Base-by-base conservation (phyloP, 192 early-diverging fungal species). In the Endogone sp. region DNA sequence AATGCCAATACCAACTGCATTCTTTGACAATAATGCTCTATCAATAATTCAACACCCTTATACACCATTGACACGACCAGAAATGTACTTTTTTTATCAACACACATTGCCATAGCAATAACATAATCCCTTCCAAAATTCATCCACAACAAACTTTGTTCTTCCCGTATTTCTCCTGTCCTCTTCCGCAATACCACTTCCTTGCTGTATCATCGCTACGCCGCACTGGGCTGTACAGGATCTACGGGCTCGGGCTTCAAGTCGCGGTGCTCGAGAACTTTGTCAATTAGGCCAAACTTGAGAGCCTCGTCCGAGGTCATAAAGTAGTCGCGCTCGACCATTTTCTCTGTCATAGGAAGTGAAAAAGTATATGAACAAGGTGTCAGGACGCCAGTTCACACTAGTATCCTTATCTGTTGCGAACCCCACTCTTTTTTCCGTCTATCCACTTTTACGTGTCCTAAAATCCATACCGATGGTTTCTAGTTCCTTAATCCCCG, bases 251-350 rank as follows among this genome's bases (percentile, higher is more conserved):
- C 65, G 54, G 23, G 66, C 62, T n/a, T 70, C 58, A 4, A 66
- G 29, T 24, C 56, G 58, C 91, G 84, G 72, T 93, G 94, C 22
- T 92, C 89, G 22, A 95, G 72, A 6, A 98, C 89, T 54, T 81
- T 82, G 77, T 99, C 97, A 44, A 99, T 93, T 27, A 99, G 79
- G 4, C 97, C 96, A 86, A 96, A 95, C 25, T 88, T 85, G 56
- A 93, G 66, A 0, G 97, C 95, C 78, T 92, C 91, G 29, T 93
- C 89, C 0, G 97, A 89, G 26, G 83, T 89, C 93, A 98, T 95
- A 70, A 95, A 99, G 74, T 93, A 90, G 73, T 99, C 97, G 60
- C 97, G 80, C 77, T 99, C 97, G 86, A 98, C 91, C 10, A 89
- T 82, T 29, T 84, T 85, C 78, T 96, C 97, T 89, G 73, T 29